Conservation (phyloP, 2,329 filamentous ascomycete species). For the Aureobasidium lini region DNA sequence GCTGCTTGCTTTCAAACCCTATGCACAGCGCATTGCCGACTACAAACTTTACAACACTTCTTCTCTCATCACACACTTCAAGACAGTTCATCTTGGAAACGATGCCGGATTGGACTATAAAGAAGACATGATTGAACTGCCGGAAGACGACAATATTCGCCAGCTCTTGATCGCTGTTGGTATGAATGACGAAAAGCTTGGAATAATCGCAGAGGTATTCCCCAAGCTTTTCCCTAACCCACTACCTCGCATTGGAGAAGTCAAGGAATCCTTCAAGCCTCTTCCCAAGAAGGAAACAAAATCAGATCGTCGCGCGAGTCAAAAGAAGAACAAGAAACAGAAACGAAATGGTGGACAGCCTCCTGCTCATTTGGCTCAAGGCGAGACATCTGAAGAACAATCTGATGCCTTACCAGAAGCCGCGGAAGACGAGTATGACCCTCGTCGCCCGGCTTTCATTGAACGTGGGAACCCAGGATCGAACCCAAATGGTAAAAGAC, state of each 20-base stretch:
- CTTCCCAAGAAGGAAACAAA: neutral
- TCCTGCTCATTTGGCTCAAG: neutral
- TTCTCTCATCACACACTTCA: constrained; percentile 54
- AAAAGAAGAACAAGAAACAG: constrained; percentile 23
- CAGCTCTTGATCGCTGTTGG: constrained; percentile 45
- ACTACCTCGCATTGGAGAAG: constrained; percentile 35
- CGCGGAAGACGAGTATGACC: constrained; percentile 43
- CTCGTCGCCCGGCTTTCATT: constrained; percentile 29
- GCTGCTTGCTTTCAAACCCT: constrained; percentile 26
- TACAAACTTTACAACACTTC: constrained; percentile 38
- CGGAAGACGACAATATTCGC: constrained; percentile 42
- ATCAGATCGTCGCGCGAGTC: constrained; percentile 18
- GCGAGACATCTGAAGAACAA: constrained; percentile 2
- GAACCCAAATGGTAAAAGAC: neutral
- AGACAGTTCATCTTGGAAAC: constrained; percentile 45
- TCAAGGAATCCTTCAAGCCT: neutral
- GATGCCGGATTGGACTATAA: constrained; percentile 45
- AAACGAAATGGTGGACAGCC: constrained; percentile 23
- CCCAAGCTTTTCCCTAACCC: constrained; percentile 32
- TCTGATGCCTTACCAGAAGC: constrained; percentile 29
- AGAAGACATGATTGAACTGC: constrained; percentile 54
- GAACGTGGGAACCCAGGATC: neutral
- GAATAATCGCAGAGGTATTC: constrained; percentile 25
- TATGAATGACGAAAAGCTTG: constrained; percentile 48
- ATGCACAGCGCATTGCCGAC: constrained; percentile 30